These are phyloP conservation scores for Tolypocladium pustulatum DNA, from an alignment of 2,329 filamentous ascomycete species.

Conservation along the genomic window DNA sequence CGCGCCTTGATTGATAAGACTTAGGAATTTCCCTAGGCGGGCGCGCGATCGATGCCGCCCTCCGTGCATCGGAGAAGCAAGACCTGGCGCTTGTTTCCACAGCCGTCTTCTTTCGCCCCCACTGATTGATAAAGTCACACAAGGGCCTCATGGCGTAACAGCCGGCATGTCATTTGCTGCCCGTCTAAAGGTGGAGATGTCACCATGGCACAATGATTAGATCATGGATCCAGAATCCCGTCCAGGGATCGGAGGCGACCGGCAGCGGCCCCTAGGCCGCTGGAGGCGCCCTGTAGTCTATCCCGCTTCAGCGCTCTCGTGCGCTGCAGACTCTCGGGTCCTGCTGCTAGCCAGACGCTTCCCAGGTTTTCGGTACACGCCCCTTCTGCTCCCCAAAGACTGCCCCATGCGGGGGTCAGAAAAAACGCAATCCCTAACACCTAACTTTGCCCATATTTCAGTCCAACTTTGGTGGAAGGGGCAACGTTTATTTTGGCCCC, in stretches of 20 bases:
- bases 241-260: background rate
- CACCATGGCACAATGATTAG: background rate
- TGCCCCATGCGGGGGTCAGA: too few species aligned
- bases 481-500: too few species aligned
- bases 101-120: background rate
- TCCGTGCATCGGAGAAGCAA: background rate
- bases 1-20: background rate
- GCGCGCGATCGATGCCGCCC: background rate
- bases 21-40: too few species aligned
- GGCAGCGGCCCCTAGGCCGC: background rate
- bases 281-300: background rate
- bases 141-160: background rate
- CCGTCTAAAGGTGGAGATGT: background rate
- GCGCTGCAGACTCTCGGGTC: background rate
- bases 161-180: background rate
- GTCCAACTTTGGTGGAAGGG: too few species aligned
- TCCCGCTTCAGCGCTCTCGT: background rate
- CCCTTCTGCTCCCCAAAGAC: background rate
- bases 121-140: conserved; percentile 1
- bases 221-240: background rate
- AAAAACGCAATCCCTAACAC: too few species aligned
- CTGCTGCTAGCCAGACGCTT: background rate
- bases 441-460: too few species aligned
- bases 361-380: background rate
- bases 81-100: too few species aligned